Percentiles rank a stretch among this genome's conserved stretches.
These are phyloP conservation scores for Lippia alba DNA, from an alignment of 305 asterid species.

Conservation along the genomic window DNA sequence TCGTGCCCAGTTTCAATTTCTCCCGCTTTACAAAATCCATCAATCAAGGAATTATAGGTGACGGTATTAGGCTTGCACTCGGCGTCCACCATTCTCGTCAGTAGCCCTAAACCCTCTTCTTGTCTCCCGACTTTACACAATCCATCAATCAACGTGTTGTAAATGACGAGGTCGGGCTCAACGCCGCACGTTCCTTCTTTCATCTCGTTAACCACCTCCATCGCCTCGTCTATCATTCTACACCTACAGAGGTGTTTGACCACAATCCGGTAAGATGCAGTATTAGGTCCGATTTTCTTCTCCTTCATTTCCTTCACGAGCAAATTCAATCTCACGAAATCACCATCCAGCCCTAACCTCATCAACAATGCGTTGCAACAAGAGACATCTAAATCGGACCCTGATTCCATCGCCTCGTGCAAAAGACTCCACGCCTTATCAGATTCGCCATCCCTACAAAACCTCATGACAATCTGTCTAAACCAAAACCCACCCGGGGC, in stretches of 20 bases:
- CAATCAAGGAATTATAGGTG: slow-evolving; percentile 74
- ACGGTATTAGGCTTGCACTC: slow-evolving; percentile 57
- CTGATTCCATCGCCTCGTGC: slow-evolving; percentile 54
- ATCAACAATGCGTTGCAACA: slow-evolving; percentile 69
- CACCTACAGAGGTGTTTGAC: slow-evolving; percentile 68
- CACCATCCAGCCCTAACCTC: slow-evolving; percentile 48
- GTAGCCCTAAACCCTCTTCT: slow-evolving; percentile 65
- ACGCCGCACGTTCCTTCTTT: slow-evolving; percentile 51
- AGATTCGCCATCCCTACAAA: slow-evolving; percentile 54
- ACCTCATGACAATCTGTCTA: slow-evolving; percentile 50
- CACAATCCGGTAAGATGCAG: slow-evolving; percentile 68
- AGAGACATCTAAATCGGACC: slow-evolving; percentile 46
- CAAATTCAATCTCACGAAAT: slow-evolving; percentile 67
- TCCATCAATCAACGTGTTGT: slow-evolving; percentile 80
- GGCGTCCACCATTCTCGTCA: slow-evolving; percentile 65
- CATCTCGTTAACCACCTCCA: slow-evolving; percentile 69
- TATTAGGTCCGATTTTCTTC: slow-evolving; percentile 59
- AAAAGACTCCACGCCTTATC: slow-evolving; percentile 71
- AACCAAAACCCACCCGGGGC: slow-evolving; percentile 46
- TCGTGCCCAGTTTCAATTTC: slow-evolving; percentile 62
- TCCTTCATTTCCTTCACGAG: slow-evolving; percentile 81
- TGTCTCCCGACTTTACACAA: slow-evolving; percentile 87
- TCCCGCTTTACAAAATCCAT: slow-evolving; percentile 85
- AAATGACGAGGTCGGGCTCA: slow-evolving; percentile 65
- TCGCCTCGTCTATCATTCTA: slow-evolving; percentile 66